These are phyloP conservation scores for Aureobasidium sp. DNA, from an alignment of 2,329 filamentous ascomycete species.

Conservation along the genomic window DNA sequence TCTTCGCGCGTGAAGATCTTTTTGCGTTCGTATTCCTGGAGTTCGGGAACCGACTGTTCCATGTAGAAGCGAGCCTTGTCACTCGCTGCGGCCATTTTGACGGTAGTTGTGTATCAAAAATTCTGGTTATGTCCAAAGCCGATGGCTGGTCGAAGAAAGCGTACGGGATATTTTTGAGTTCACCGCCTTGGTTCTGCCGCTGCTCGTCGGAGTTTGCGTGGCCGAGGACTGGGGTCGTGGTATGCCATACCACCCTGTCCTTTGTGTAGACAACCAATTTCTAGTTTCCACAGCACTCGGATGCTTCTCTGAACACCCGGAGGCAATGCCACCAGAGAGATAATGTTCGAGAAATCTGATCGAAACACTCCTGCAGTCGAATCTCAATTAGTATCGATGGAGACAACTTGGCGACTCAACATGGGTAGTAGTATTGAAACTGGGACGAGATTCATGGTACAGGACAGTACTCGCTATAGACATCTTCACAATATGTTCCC, in stretches of 20 bases:
- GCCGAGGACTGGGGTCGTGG: not conserved
- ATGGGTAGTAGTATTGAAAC: no score
- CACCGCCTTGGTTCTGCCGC: conserved; percentile 3
- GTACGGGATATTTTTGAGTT: not conserved
- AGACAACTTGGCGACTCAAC: no score
- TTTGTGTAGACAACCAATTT: not conserved
- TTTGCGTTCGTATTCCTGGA: conserved; percentile 87
- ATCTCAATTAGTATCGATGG: no score
- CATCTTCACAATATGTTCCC: no score
- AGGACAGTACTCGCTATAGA: no score
- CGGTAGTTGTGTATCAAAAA: not conserved
- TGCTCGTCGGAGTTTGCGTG: not conserved
- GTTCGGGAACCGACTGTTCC: conserved; percentile 83
- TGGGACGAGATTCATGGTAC: no score
- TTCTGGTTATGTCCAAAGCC: not conserved
- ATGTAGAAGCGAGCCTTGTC: conserved; percentile 95
- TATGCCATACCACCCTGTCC: not conserved
- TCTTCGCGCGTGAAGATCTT: conserved; percentile 87
- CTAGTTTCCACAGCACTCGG: not conserved
- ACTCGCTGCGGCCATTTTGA: conserved; percentile 66
- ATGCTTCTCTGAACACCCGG: no score
- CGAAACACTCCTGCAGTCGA: no score
- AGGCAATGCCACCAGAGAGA: no score
- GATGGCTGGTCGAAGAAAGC: not conserved
- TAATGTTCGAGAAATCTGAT: no score